Conservation (phyloP, 2,329 filamentous ascomycete genomes). For the Nemania sp. region DNA sequence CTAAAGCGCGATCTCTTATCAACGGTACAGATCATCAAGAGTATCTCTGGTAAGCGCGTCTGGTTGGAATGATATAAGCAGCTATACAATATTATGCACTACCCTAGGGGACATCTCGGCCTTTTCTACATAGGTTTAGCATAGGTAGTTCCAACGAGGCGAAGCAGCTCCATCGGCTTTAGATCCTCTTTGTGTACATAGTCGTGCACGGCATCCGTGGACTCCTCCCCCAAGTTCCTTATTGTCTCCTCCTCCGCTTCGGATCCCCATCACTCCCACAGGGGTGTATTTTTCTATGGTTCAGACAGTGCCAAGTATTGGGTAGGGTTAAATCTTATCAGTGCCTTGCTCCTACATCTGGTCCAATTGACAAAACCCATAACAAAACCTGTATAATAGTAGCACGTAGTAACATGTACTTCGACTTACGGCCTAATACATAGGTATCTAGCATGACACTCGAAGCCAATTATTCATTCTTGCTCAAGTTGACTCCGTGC, state of each 20-base stretch:
- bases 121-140: conserved; percentile 42
- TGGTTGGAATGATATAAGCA: conserved; percentile 9
- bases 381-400: neutral
- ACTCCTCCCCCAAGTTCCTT: conserved; percentile 21
- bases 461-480: conserved; percentile 17
- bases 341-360: conserved; percentile 1
- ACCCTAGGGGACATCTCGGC: conserved; percentile 30
- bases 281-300: conserved; percentile 17
- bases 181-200: conserved; percentile 39
- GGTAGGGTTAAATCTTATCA: conserved; percentile 11
- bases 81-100: neutral
- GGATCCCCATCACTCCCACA: conserved; percentile 14
- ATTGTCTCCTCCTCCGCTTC: neutral
- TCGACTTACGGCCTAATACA: conserved; percentile 25
- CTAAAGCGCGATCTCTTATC: conserved; percentile 14
- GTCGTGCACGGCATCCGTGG: neutral
- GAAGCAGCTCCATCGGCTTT: conserved; percentile 48
- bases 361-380: neutral
- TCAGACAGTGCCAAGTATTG: conserved; percentile 31
- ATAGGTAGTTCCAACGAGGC: conserved; percentile 37
- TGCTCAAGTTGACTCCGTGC: conserved; percentile 13
- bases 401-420: neutral
- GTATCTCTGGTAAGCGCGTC: conserved; percentile 4
- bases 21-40: conserved; percentile 11
- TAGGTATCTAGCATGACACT: conserved; percentile 17